A percentile compares a stretch with the other conserved stretches of the same genome.
These are phyloP conservation scores for Lasiodiplodia gonubiensis DNA, from an alignment of 2,329 filamentous ascomycete species.

Conservation along the genomic window DNA sequence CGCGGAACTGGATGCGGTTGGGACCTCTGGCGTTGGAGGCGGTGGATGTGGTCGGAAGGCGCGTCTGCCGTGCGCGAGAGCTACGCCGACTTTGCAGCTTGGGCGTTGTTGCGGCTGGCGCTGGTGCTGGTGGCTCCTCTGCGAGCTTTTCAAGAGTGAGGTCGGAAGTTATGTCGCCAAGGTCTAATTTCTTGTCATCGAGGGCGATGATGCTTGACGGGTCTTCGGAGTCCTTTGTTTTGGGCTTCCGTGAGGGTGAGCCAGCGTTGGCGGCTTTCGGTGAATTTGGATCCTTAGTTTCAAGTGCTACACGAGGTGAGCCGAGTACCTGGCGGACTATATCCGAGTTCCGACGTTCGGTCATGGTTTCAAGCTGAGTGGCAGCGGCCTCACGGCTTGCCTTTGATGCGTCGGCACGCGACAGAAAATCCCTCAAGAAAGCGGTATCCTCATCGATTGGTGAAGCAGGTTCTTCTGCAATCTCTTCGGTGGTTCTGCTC, in stretches of 20 bases:
- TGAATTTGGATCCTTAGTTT: conserved; percentile 56
- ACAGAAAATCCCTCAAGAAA: conserved; percentile 56
- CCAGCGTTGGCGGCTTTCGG: conserved; percentile 33
- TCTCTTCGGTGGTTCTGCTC: conserved; percentile 1
- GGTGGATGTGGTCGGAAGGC: conserved; percentile 40
- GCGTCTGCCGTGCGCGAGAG: conserved; percentile 42
- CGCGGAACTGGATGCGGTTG: conserved; percentile 53
- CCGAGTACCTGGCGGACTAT: conserved; percentile 54
- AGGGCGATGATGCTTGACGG: neutral
- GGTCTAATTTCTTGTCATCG: neutral
- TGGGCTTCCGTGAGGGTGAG: neutral
- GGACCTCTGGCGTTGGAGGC: conserved; percentile 40
- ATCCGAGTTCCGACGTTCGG: conserved; percentile 55
- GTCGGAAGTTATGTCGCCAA: conserved; percentile 10
- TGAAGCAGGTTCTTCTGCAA: conserved; percentile 17
- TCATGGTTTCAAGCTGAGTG: conserved; percentile 49
- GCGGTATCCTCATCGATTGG: conserved; percentile 55
- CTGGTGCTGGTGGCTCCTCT: conserved; percentile 30
- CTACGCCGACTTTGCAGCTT: conserved; percentile 37
- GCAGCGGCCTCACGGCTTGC: conserved; percentile 42
- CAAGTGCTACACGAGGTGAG: conserved; percentile 52
- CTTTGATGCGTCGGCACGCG: conserved; percentile 55
- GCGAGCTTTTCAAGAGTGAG: neutral
- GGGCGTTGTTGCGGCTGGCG: conserved; percentile 10
- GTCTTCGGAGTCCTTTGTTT: neutral